phyloP scores from a whole-genome alignment of 129 eudicot species.

The Tanacetum coccineum region DNA sequence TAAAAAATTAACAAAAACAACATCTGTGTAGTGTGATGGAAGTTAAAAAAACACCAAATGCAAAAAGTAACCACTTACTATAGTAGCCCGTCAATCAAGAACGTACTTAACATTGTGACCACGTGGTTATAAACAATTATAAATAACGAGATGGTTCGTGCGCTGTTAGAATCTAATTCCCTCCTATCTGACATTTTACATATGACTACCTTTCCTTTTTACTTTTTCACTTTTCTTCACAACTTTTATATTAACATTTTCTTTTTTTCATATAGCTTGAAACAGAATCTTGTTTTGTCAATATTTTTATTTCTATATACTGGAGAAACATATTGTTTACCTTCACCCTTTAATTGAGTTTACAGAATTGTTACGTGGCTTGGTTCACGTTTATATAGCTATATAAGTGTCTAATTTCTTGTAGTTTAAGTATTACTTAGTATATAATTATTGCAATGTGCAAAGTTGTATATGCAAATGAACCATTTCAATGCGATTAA shows the following conservation, averaged over 20 bases:
- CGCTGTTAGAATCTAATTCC: slow-evolving; percentile 42
- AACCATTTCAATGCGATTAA: too few species aligned
- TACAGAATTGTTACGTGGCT: neutral
- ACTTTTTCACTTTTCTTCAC: slow-evolving; percentile 34
- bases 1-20: too few species aligned
- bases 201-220: slow-evolving; percentile 29
- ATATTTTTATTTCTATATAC: neutral
- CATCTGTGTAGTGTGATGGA: too few species aligned
- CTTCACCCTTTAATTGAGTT: neutral
- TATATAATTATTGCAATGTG: too few species aligned
- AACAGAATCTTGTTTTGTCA: slow-evolving; percentile 7
- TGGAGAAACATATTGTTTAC: neutral
- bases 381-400: neutral
- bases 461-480: too few species aligned
- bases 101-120: neutral
- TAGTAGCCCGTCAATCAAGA: too few species aligned
- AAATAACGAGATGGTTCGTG: slow-evolving; percentile 31
- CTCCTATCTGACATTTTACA: slow-evolving; percentile 33
- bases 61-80: too few species aligned
- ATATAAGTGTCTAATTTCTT: too few species aligned
- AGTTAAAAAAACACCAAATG: too few species aligned
- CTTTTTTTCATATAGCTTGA: slow-evolving; percentile 1
- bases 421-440: too few species aligned
- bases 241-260: neutral
- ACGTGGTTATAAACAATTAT: neutral